phyloP scores from a whole-genome alignment of 2,329 filamentous ascomycete genomes.

The Aspergillus felis region DNA sequence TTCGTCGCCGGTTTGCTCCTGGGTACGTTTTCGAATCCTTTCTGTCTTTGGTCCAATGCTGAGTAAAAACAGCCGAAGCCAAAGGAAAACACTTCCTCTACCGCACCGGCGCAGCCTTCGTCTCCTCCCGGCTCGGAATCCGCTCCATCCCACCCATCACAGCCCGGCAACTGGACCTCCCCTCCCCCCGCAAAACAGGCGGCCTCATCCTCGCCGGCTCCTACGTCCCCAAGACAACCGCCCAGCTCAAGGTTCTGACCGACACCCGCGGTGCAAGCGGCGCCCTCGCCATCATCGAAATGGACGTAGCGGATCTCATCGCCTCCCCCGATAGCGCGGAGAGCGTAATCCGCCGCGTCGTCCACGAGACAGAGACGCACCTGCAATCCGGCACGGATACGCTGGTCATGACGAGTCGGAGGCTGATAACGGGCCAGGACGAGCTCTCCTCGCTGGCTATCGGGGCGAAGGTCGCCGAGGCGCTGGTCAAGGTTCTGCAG shows the following conservation, averaged over 20 bases:
- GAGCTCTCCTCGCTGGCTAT: conserved; percentile 53
- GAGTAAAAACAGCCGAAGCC: conserved; percentile 24
- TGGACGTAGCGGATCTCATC: conserved; percentile 49
- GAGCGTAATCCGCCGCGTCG: conserved; percentile 21
- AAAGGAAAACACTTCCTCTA: conserved; percentile 44
- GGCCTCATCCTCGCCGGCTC: conserved; percentile 55
- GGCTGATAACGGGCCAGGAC: conserved; percentile 49
- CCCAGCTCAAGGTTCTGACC: conserved; percentile 47
- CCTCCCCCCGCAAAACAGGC: conserved; percentile 34
- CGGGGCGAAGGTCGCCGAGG: conserved; percentile 49
- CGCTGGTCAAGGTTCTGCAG: conserved; percentile 50
- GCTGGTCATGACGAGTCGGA: conserved; percentile 57
- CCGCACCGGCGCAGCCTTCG: conserved; percentile 46
- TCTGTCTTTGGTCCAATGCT: background rate
- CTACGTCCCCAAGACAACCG: conserved; percentile 58
- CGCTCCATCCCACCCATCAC: conserved; percentile 50
- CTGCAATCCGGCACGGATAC: conserved; percentile 50
- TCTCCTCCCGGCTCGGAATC: conserved; percentile 52
- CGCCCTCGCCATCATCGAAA: conserved; percentile 44
- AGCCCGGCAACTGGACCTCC: conserved; percentile 41
- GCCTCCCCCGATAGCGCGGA: conserved; percentile 27
- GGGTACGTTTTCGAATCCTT: conserved; percentile 17
- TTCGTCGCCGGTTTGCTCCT: conserved; percentile 49
- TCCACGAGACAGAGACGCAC: conserved; percentile 36
- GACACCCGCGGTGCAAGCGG: conserved; percentile 31